Evolutionary conservation across 2,329 filamentous ascomycete species (phyloP).

Genomic region (Exophiala oligosperma): DNA sequence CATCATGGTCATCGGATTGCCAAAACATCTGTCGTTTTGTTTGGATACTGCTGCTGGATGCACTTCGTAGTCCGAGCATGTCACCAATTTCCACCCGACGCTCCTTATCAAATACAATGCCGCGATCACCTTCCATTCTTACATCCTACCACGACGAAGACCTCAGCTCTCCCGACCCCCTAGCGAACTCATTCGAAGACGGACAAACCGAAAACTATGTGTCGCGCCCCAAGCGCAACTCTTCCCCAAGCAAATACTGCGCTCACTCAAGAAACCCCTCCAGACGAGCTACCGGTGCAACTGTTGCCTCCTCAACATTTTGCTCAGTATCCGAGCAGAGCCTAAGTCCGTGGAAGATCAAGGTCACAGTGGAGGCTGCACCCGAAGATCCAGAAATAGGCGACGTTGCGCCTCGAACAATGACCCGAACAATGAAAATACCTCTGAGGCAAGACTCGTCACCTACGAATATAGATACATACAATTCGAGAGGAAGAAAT

Average conservation of each 20-base stretch:
- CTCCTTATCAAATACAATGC: slow-evolving; percentile 9
- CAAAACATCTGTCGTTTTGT: no score
- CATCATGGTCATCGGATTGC: no score
- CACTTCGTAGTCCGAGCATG: neutral
- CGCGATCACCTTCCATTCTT: slow-evolving; percentile 9
- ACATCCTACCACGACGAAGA: slow-evolving; percentile 15
- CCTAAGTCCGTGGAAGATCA: slow-evolving; percentile 49
- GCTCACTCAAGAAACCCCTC: neutral
- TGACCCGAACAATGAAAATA: slow-evolving; percentile 40
- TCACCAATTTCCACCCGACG: slow-evolving; percentile 6
- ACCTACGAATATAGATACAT: neutral
- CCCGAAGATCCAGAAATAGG: slow-evolving; percentile 42
- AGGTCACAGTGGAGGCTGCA: slow-evolving; percentile 49
- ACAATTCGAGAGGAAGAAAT: slow-evolving; percentile 5
- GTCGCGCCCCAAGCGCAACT: slow-evolving; percentile 2
- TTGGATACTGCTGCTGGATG: neutral
- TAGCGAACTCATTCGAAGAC: slow-evolving; percentile 20
- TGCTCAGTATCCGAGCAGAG: slow-evolving; percentile 32
- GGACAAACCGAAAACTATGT: neutral
- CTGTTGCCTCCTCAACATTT: slow-evolving; percentile 13
- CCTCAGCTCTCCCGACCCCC: slow-evolving; percentile 30
- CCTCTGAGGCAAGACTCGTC: slow-evolving; percentile 38
- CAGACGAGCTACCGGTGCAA: slow-evolving; percentile 4
- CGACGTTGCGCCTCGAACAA: slow-evolving; percentile 26
- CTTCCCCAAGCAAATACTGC: slow-evolving; percentile 4